phyloP scores from a whole-genome alignment of 1,139 yeast species.

The Candida sanyaensis region DNA sequence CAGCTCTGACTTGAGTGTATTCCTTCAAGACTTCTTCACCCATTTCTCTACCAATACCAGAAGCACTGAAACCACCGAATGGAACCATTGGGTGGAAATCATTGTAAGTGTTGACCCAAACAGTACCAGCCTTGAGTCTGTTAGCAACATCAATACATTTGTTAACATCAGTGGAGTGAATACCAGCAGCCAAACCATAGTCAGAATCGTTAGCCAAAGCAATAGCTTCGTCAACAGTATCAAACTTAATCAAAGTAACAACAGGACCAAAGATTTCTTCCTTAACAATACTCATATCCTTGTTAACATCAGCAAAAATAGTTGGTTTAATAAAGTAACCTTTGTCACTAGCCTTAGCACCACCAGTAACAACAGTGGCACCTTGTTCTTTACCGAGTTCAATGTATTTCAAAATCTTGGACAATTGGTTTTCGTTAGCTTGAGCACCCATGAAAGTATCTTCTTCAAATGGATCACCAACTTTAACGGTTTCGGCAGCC shows the following conservation, averaged over 20 bases:
- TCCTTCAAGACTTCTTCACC: constrained; percentile 82
- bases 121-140: constrained; percentile 75
- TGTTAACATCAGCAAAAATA: constrained; percentile 68
- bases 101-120: constrained; percentile 86
- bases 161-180: constrained; percentile 69
- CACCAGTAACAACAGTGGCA: constrained; percentile 76
- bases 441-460: constrained; percentile 83
- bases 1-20: constrained; percentile 83
- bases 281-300: constrained; percentile 66
- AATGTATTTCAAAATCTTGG: constrained; percentile 73
- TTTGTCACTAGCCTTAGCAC: constrained; percentile 64
- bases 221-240: constrained; percentile 69
- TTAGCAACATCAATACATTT: constrained; percentile 69
- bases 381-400: constrained; percentile 75
- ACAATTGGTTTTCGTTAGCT: constrained; percentile 72
- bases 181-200: constrained; percentile 84
- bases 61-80: constrained; percentile 84
- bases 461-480: constrained; percentile 79
- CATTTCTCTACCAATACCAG: constrained; percentile 93
- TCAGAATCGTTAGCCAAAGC: constrained; percentile 69
- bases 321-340: constrained; percentile 85
- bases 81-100: constrained; percentile 81
- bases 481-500: constrained; percentile 56
- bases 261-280: constrained; percentile 93
- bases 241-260: constrained; percentile 72